phyloP scores from a whole-genome alignment of 2,329 filamentous ascomycete species.

The Sporothrix globosa region DNA sequence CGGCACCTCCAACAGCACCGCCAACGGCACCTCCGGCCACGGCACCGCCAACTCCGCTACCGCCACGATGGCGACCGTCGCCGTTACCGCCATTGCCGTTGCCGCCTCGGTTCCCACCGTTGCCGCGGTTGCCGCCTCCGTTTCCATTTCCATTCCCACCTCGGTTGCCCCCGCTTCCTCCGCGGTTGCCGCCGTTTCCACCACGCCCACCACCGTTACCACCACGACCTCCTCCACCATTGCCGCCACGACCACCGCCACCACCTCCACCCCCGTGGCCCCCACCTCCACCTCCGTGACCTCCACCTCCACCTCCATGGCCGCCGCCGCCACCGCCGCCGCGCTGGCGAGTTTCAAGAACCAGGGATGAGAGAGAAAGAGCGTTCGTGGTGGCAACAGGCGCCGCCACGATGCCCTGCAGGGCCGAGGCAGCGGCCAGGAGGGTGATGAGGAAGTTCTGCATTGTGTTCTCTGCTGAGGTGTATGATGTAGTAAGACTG shows the following conservation, averaged over 20 bases:
- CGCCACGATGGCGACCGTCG: background rate
- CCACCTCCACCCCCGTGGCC: background rate
- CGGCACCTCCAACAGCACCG: background rate
- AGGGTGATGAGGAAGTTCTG: conserved; percentile 19
- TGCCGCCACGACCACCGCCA: background rate
- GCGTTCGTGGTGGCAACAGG: background rate
- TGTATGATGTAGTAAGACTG: background rate
- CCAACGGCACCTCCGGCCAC: conserved; percentile 10
- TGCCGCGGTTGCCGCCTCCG: background rate
- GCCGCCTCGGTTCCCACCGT: background rate
- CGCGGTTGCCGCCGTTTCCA: background rate
- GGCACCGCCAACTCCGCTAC: conserved; percentile 3
- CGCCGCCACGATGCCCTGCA: conserved; percentile 12
- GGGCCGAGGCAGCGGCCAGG: conserved; percentile 18
- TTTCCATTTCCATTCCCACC: background rate
- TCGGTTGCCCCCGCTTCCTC: background rate
- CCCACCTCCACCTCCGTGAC: background rate
- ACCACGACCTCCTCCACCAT: background rate
- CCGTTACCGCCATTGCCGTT: background rate
- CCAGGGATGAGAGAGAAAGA: background rate
- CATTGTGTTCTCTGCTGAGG: background rate
- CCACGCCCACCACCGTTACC: background rate
- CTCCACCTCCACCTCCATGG: background rate
- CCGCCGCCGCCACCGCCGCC: background rate
- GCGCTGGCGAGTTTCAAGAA: conserved; percentile 6